A percentile compares a stretch with the other conserved stretches of the same genome.
These are phyloP conservation scores for Kwoniella sp. DNA, from an alignment of 768 basidiomycete species.

Conservation along the genomic window DNA sequence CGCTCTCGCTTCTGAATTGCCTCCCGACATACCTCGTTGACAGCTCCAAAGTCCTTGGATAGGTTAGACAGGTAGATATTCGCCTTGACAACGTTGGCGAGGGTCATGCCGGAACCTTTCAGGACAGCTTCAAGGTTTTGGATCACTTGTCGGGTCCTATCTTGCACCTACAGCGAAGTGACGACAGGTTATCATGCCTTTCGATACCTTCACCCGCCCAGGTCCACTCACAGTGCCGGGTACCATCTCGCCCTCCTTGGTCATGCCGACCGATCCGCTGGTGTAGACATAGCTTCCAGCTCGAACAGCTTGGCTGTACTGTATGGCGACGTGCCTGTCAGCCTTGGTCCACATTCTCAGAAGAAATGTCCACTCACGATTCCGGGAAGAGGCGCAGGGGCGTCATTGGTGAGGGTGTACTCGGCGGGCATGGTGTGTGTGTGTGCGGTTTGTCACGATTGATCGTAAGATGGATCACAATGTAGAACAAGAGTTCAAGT, in stretches of 20 bases:
- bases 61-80: constrained; percentile 54
- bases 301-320: constrained; percentile 53
- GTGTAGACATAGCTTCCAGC: constrained; percentile 51
- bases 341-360: neutral
- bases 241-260: constrained; percentile 51
- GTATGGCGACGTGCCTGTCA: neutral
- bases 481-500: too few relatives aligned
- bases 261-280: constrained; percentile 52
- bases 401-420: constrained; percentile 44
- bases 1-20: neutral
- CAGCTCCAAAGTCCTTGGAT: constrained; percentile 40
- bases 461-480: too few relatives aligned
- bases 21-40: constrained; percentile 42
- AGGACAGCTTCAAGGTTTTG: constrained; percentile 53
- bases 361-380: constrained; percentile 35
- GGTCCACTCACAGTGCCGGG: constrained; percentile 46
- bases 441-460: neutral
- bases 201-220: too few relatives aligned
- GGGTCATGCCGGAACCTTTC: constrained; percentile 42
- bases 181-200: neutral
- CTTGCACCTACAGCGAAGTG: constrained; percentile 37
- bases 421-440: constrained; percentile 44
- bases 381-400: constrained; percentile 46
- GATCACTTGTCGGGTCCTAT: constrained; percentile 50
- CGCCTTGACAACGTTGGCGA: constrained; percentile 51